Evolutionary conservation across 345 rosid species (phyloP), one percentile per base, ranked within the genome.

Genomic region (Lagerstroemia speciosa): DNA sequence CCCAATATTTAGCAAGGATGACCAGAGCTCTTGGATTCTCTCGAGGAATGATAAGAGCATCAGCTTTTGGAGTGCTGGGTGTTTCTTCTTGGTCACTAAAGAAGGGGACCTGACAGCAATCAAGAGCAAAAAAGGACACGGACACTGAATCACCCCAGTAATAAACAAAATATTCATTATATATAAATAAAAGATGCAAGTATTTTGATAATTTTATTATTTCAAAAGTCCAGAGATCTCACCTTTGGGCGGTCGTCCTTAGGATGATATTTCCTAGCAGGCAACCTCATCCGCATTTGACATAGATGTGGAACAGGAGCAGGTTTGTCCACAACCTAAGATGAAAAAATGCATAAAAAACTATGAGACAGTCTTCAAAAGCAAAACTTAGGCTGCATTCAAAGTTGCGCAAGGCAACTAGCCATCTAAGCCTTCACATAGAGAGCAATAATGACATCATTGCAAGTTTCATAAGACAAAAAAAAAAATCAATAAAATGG

Each of bases 1-100:
- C 72, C 86, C 83, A 80, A 71, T 81, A 82, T 62, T 82, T 93
- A 20, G 93, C 31, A 81, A 89, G 87, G 75, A 89, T 88, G 64
- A 94, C 83, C 70, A 91, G 77, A 76, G 95, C 81, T 79, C 96
- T 86, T 26, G 99, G 97, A 72, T 94, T 91, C 77, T 94, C 96
- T 82, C 99, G 77, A 20, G 97, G 99, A 76, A 88, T 71, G 75
- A 91, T 83, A 72, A 85, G 76, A 16, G 97, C 95, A 82, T 88
- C 96, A 33, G 95, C 96, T 81, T 89, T 91, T 0, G 96, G 99
- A 36, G 93, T 84, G 74, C 85, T 83, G 43, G 89, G 83, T 67
- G 87, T 80, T 78, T 86, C 94, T 73, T 88, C 96, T 52, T 89
- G 92, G 58, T 87, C 90, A 67, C 80, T 73, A 73, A 91, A 91